phyloP scores from a whole-genome alignment of 345 rosid species.

The Anastatica hierochuntica region DNA sequence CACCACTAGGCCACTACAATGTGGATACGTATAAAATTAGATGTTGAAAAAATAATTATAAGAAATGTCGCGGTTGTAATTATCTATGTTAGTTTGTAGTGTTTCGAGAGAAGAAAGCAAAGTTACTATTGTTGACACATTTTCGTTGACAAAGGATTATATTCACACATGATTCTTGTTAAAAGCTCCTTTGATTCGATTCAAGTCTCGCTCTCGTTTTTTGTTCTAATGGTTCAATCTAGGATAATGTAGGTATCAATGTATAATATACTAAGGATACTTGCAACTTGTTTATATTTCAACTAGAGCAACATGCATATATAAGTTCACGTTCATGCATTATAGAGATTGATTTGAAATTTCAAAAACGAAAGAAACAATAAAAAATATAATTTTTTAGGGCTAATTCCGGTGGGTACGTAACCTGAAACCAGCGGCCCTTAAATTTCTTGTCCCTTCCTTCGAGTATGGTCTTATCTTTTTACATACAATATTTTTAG shows the following conservation, averaged over 20 bases:
- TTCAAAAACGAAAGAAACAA: neutral
- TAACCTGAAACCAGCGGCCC: slow-evolving; percentile 16
- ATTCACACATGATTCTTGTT: neutral
- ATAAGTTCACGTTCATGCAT: slow-evolving; percentile 10
- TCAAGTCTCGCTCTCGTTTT: neutral
- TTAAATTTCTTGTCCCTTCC: slow-evolving; percentile 20
- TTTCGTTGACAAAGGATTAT: neutral
- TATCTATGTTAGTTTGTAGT: neutral
- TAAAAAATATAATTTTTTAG: neutral
- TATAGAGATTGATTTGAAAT: slow-evolving; percentile 3
- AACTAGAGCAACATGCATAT: neutral
- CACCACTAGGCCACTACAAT: no score
- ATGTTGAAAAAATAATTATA: neutral
- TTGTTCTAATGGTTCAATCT: neutral
- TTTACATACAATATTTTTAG: no score
- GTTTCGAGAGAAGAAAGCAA: neutral
- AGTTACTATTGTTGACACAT: neutral
- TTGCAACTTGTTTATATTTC: slow-evolving; percentile 5
- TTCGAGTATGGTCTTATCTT: neutral
- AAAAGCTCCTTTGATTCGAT: neutral
- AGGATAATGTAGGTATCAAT: neutral
- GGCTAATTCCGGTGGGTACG: slow-evolving; percentile 17
- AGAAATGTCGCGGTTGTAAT: neutral
- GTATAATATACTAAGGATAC: no score
- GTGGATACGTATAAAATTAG: no score